Percentiles rank a stretch among this genome's conserved stretches.
phyloP scores from a whole-genome alignment of 352 stramenopile genomes.

The Phytophthora sansomeana region DNA sequence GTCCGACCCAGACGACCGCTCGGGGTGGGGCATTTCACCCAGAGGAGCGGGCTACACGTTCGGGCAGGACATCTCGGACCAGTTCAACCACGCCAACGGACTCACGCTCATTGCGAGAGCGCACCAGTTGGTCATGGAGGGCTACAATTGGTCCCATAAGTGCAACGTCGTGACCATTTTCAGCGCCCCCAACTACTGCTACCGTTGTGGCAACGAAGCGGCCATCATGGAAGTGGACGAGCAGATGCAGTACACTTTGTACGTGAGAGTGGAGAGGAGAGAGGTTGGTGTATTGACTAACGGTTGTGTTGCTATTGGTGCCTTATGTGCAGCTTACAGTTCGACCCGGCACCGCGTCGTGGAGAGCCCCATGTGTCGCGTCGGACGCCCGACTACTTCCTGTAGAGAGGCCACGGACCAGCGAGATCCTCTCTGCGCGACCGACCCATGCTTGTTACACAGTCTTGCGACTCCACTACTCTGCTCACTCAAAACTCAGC shows the following conservation, averaged over 20 bases:
- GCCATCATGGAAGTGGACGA: slow-evolving; percentile 98
- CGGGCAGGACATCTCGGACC: slow-evolving; percentile 97
- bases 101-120: slow-evolving; percentile 98
- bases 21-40: slow-evolving; percentile 99
- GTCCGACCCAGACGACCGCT: slow-evolving; percentile 98
- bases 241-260: slow-evolving; percentile 96
- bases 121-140: slow-evolving; percentile 95
- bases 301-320: slow-evolving; percentile 18
- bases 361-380: slow-evolving; percentile 94
- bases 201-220: slow-evolving; percentile 98
- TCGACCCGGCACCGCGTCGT: slow-evolving; percentile 93
- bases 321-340: slow-evolving; percentile 85
- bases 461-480: slow-evolving; percentile 33
- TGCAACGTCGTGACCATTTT: slow-evolving; percentile 99
- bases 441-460: slow-evolving; percentile 23
- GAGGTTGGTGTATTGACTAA: slow-evolving; percentile 10
- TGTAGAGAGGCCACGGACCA: slow-evolving; percentile 65
- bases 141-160: slow-evolving; percentile 94
- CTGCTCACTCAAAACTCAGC: slow-evolving; percentile 13
- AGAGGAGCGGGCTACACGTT: slow-evolving; percentile 98
- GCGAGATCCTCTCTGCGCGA: slow-evolving; percentile 9
- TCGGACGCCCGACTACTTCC: slow-evolving; percentile 95
- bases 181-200: slow-evolving; percentile 99
- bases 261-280: slow-evolving; percentile 36
- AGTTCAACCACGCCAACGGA: slow-evolving; percentile 98